Evolutionary conservation across 805 yeast genomes (phyloP).

Genomic region (Candida boidinii): DNA sequence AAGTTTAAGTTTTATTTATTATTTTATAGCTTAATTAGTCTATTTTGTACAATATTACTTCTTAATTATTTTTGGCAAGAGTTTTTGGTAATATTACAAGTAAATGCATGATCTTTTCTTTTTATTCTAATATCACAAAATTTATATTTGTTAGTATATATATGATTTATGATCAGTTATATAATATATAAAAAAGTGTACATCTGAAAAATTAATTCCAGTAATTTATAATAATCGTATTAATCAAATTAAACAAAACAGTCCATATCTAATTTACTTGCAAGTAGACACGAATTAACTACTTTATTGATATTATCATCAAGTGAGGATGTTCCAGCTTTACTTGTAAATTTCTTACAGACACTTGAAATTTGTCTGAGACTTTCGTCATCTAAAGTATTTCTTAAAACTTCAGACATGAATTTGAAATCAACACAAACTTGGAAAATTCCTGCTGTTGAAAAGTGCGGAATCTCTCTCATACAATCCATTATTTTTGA

Average conservation of each 20-base stretch:
- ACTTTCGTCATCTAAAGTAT: neutral
- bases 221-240: neutral
- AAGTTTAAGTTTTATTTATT: no score
- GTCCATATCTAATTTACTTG: conserved; percentile 19
- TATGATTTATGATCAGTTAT: no score
- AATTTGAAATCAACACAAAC: conserved; percentile 16
- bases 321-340: neutral
- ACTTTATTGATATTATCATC: conserved; percentile 9
- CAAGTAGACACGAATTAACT: conserved; percentile 11
- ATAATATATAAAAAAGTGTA: no score
- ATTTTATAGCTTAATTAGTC: no score
- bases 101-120: no score
- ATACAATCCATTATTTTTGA: conserved; percentile 14
- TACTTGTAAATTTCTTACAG: neutral
- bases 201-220: no score
- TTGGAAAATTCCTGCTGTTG: conserved; percentile 15
- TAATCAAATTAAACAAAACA: conserved; percentile 8
- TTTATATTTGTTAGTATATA: no score
- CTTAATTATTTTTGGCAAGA: no score
- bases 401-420: conserved; percentile 12
- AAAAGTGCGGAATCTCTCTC: conserved; percentile 15
- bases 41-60: no score
- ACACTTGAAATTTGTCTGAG: neutral
- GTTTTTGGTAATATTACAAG: no score
- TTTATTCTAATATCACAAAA: no score